phyloP scores from a whole-genome alignment of 2,329 filamentous ascomycete genomes.

The Phyllosticta citrichinensis region DNA sequence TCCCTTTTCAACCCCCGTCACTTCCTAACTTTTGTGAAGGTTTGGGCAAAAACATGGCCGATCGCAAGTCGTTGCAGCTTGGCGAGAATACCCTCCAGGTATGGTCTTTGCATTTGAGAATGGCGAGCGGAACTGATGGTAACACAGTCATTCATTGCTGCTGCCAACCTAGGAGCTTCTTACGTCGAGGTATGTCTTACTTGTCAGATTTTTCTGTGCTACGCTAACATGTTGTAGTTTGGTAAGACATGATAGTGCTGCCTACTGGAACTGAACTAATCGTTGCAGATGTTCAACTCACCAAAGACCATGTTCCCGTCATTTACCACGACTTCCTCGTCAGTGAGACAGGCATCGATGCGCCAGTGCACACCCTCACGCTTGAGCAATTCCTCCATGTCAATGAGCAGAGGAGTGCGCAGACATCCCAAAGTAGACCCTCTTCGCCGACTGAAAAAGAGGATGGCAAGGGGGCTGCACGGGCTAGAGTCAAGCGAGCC shows the following conservation, averaged over 20 bases:
- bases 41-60: conserved; percentile 79
- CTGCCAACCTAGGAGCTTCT: conserved; percentile 77
- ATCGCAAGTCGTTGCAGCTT: conserved; percentile 78
- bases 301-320: conserved; percentile 96
- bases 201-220: background rate
- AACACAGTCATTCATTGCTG: conserved; percentile 76
- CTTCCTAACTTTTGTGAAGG: conserved; percentile 45
- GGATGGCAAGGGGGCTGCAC: conserved; percentile 10
- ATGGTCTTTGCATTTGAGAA: conserved; percentile 3
- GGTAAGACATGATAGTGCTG: conserved; percentile 13
- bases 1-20: background rate
- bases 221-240: conserved; percentile 16
- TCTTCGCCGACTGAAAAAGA: conserved; percentile 31
- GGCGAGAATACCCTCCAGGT: conserved; percentile 85
- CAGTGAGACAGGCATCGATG: conserved; percentile 94
- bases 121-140: conserved; percentile 4
- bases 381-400: conserved; percentile 92
- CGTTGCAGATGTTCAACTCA: conserved; percentile 75
- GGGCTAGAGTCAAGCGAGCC: conserved; percentile 23
- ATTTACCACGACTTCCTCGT: conserved; percentile 99
- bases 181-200: conserved; percentile 49
- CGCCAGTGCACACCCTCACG: conserved; percentile 89
- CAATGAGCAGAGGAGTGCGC: conserved; percentile 47
- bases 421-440: conserved; percentile 32
- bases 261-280: background rate